Percentiles rank a stretch among this genome's conserved stretches.
Evolutionary conservation across 305 asterid genomes (phyloP).

Genomic region (Caryopteris hybrid): DNA sequence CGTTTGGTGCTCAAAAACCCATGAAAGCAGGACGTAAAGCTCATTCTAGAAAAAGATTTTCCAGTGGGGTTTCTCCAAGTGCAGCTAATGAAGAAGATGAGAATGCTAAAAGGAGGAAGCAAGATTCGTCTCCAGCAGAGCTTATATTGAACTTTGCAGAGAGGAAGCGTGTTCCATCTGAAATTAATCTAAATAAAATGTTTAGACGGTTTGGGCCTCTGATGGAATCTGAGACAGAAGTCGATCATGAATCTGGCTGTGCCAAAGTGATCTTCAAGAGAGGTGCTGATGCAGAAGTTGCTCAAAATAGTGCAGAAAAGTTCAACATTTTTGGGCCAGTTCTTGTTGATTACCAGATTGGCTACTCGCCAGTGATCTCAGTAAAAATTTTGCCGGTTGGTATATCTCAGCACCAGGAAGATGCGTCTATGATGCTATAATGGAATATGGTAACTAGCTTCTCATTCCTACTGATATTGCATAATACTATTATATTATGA

Average conservation of each 20-base stretch:
- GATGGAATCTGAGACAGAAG: conserved; percentile 92
- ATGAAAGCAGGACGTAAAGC: conserved; percentile 50
- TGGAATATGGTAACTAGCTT: conserved; percentile 40
- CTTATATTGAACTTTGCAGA: conserved; percentile 68
- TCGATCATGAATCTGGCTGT: conserved; percentile 59
- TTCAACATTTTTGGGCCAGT: conserved; percentile 76
- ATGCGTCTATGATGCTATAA: conserved; percentile 35
- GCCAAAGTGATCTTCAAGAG: conserved; percentile 84
- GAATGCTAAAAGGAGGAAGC: conserved; percentile 44
- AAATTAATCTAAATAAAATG: conserved; percentile 70
- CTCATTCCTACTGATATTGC: not conserved
- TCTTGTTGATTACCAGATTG: conserved; percentile 73
- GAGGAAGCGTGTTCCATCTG: conserved; percentile 65
- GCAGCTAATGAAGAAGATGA: conserved; percentile 38
- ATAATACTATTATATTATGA: not conserved
- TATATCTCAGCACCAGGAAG: conserved; percentile 32
- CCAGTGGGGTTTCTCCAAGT: conserved; percentile 32
- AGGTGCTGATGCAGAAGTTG: conserved; percentile 95
- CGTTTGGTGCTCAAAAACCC: conserved; percentile 33
- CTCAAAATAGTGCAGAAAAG: conserved; percentile 65
- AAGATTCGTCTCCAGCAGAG: conserved; percentile 73
- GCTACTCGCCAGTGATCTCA: conserved; percentile 64
- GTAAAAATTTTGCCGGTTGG: conserved; percentile 48
- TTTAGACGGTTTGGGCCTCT: conserved; percentile 90
- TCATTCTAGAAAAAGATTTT: conserved; percentile 57